These are phyloP conservation scores for Ambrosiella beaveri DNA, from an alignment of 2,329 filamentous ascomycete species.

Conservation along the genomic window DNA sequence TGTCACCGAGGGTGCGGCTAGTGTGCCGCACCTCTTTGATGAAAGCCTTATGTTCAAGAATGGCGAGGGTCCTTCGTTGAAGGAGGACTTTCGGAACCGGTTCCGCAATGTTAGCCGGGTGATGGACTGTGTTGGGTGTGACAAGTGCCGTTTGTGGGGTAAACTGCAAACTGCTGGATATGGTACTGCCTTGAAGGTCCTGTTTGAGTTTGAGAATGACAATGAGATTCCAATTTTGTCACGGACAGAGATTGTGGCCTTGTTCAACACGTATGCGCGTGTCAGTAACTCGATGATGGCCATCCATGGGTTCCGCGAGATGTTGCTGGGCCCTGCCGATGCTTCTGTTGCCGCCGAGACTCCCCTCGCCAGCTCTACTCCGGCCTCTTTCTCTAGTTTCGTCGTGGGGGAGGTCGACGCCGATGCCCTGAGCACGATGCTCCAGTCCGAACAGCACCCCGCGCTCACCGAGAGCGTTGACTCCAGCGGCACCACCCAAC, in stretches of 20 bases:
- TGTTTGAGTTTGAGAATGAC: constrained; percentile 77
- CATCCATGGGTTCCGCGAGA: constrained; percentile 50
- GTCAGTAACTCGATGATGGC: constrained; percentile 66
- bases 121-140: constrained; percentile 98
- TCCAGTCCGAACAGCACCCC: not conserved
- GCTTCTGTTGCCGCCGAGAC: not conserved
- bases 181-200: constrained; percentile 81
- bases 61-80: constrained; percentile 56
- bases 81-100: constrained; percentile 92
- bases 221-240: constrained; percentile 52
- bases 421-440: not conserved
- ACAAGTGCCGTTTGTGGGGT: constrained; percentile 96
- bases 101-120: constrained; percentile 92
- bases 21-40: constrained; percentile 71
- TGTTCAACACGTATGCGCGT: constrained; percentile 85
- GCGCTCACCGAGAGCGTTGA: not conserved
- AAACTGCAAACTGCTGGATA: constrained; percentile 93
- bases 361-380: not conserved
- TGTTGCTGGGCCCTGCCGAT: constrained; percentile 24
- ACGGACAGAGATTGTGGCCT: constrained; percentile 79
- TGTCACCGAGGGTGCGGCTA: constrained; percentile 53
- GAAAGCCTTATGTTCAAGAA: constrained; percentile 89
- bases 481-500: constrained; percentile 2
- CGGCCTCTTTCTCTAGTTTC: not conserved
- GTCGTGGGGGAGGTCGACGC: not conserved